These are phyloP conservation scores for Alectoria sarmentosa DNA, from an alignment of 495 filamentous ascomycete species.

Conservation along the genomic window DNA sequence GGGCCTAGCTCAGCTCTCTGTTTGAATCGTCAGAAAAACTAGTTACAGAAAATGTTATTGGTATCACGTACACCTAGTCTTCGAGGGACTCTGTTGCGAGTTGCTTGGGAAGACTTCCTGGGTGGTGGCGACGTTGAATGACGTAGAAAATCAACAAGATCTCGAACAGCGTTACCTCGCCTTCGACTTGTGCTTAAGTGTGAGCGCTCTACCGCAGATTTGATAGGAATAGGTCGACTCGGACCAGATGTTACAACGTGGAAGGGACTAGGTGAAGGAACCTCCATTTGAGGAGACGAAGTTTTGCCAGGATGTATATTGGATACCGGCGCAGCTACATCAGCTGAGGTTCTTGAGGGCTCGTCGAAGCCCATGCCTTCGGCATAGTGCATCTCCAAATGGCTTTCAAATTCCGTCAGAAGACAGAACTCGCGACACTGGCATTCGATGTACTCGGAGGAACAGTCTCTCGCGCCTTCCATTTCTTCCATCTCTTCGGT, in stretches of 20 bases:
- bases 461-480: slow-evolving; percentile 19
- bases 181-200: slow-evolving; percentile 4
- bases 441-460: slow-evolving; percentile 53
- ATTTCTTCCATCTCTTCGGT: slow-evolving; percentile 20
- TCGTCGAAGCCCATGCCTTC: slow-evolving; percentile 47
- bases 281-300: slow-evolving; percentile 2
- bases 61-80: slow-evolving; percentile 38
- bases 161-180: slow-evolving; percentile 9
- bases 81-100: slow-evolving; percentile 13
- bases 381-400: slow-evolving; percentile 65
- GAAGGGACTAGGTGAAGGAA: slow-evolving; percentile 9
- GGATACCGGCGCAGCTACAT: slow-evolving; percentile 1
- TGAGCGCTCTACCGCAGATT: neutral
- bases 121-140: neutral
- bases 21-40: slow-evolving; percentile 32
- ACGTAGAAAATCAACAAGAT: slow-evolving; percentile 13
- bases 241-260: slow-evolving; percentile 6
- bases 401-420: slow-evolving; percentile 55
- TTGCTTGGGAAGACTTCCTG: slow-evolving; percentile 21
- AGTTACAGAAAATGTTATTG: slow-evolving; percentile 7
- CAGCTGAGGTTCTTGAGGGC: slow-evolving; percentile 13
- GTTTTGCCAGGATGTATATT: slow-evolving; percentile 3
- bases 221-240: slow-evolving; percentile 1
- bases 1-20: slow-evolving; percentile 68
- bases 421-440: slow-evolving; percentile 68